Percentiles rank a stretch among this genome's conserved stretches.
phyloP scores from a whole-genome alignment of 2,329 filamentous ascomycete genomes.

The Acrodontium crateriforme region DNA sequence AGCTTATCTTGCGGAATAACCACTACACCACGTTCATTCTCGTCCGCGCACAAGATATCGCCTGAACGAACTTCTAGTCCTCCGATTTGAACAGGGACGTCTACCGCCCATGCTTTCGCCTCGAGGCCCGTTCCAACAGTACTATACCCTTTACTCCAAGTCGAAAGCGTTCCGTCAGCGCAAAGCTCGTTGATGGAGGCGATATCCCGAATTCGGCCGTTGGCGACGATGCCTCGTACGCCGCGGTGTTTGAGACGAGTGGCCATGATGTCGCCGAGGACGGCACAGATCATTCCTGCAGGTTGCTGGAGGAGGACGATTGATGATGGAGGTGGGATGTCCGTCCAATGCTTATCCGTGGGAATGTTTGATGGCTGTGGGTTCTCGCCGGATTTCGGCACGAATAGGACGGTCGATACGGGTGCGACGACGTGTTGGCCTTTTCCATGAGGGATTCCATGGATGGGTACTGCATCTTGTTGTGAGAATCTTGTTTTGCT shows the following conservation, averaged over 20 bases:
- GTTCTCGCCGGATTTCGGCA: constrained; percentile 37
- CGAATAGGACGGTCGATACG: constrained; percentile 50
- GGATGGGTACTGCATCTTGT: constrained; percentile 18
- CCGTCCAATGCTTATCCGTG: constrained; percentile 51
- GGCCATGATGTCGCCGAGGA: constrained; percentile 67
- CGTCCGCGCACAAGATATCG: constrained; percentile 58
- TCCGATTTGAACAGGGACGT: constrained; percentile 26
- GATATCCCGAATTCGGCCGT: constrained; percentile 55
- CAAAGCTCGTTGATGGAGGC: constrained; percentile 37
- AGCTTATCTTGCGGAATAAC: constrained; percentile 50
- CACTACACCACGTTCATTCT: constrained; percentile 51
- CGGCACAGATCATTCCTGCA: constrained; percentile 49
- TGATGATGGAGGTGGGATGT: constrained; percentile 45
- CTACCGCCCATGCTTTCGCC: constrained; percentile 41
- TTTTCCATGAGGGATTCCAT: constrained; percentile 2
- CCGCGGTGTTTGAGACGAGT: constrained; percentile 50
- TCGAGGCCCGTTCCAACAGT: constrained; percentile 45
- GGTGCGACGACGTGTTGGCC: constrained; percentile 29
- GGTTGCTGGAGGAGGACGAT: constrained; percentile 57
- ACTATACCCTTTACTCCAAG: constrained; percentile 44
- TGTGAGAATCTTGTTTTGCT: constrained; percentile 6
- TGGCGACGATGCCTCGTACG: constrained; percentile 49
- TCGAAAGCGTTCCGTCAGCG: constrained; percentile 20
- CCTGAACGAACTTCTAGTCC: constrained; percentile 32
- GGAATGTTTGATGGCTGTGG: constrained; percentile 36